These are phyloP conservation scores for Pseudocercospora crystallina DNA, from an alignment of 2,329 filamentous ascomycete genomes.

Conservation along the genomic window DNA sequence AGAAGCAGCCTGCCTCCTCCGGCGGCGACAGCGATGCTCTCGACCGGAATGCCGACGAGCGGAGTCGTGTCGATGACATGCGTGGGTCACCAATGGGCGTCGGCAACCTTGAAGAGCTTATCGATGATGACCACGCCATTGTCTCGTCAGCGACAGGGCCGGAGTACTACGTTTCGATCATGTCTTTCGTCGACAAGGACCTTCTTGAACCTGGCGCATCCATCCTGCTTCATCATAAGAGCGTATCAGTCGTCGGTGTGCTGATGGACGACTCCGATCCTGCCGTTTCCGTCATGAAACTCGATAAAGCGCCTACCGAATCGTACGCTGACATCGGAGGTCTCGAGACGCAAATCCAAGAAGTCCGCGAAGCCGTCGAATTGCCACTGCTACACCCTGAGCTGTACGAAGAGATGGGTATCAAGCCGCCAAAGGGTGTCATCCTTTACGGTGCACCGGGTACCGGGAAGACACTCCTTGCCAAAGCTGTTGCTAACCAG, in stretches of 20 bases:
- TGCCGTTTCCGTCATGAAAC: conserved; percentile 96
- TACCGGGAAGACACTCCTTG: conserved; percentile 92
- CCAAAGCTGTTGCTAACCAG: conserved; percentile 97
- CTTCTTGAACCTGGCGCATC: conserved; percentile 93
- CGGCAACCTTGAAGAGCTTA: conserved; percentile 95
- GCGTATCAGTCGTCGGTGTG: conserved; percentile 94
- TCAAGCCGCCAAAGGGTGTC: conserved; percentile 98
- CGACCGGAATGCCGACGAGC: conserved; percentile 91
- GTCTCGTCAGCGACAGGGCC: conserved; percentile 96
- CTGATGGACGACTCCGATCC: conserved; percentile 95
- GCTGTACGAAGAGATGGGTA: conserved; percentile 99
- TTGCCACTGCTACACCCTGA: conserved; percentile 92
- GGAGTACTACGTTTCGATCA: conserved; percentile 99
- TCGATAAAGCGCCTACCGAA: conserved; percentile 97
- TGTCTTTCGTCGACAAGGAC: conserved; percentile 99
- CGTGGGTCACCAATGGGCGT: conserved; percentile 98
- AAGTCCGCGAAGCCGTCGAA: conserved; percentile 96
- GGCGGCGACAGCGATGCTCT: conserved; percentile 70
- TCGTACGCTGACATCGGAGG: conserved; percentile 99
- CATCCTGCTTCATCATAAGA: conserved; percentile 95
- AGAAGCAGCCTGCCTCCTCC: conserved; percentile 56
- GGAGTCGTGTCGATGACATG: conserved; percentile 96
- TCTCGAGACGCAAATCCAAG: conserved; percentile 91
- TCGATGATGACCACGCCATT: conserved; percentile 98
- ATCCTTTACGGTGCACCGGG: conserved; percentile 97